Conservation (phyloP, 805 yeast species). For the Saitoella complicata region DNA sequence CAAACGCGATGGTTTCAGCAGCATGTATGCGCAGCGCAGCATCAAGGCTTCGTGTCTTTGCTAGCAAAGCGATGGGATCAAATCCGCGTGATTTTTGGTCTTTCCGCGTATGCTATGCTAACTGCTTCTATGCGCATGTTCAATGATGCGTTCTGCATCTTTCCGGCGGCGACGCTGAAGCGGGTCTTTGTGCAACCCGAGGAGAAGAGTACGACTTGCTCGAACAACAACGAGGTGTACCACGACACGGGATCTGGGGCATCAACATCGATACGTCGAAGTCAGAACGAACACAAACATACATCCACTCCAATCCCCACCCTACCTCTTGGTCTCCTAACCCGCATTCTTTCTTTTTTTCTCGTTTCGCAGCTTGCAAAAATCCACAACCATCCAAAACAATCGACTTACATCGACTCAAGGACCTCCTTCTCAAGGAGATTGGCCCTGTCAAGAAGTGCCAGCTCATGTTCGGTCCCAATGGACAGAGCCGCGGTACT, state of each 20-base stretch:
- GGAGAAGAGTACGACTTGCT: no score
- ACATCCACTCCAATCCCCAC: slow-evolving; percentile 1
- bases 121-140: no score
- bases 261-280: slow-evolving; percentile 3
- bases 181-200: no score
- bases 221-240: no score
- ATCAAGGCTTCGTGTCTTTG: no score
- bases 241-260: not conserved
- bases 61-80: no score
- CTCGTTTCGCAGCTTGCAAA: slow-evolving; percentile 9
- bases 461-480: slow-evolving; percentile 63
- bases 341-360: slow-evolving; percentile 2
- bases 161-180: no score
- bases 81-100: no score
- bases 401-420: slow-evolving; percentile 5
- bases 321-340: slow-evolving; percentile 2
- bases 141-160: no score
- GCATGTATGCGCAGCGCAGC: no score
- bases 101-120: no score
- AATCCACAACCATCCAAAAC: not conserved
- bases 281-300: slow-evolving; percentile 2
- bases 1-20: no score
- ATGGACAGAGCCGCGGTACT: slow-evolving; percentile 81
- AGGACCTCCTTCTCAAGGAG: slow-evolving; percentile 81
- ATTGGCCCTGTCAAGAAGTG: slow-evolving; percentile 71